phyloP scores from a whole-genome alignment of 2,329 filamentous ascomycete species.

The Teratosphaeria pseudoeucalypti region DNA sequence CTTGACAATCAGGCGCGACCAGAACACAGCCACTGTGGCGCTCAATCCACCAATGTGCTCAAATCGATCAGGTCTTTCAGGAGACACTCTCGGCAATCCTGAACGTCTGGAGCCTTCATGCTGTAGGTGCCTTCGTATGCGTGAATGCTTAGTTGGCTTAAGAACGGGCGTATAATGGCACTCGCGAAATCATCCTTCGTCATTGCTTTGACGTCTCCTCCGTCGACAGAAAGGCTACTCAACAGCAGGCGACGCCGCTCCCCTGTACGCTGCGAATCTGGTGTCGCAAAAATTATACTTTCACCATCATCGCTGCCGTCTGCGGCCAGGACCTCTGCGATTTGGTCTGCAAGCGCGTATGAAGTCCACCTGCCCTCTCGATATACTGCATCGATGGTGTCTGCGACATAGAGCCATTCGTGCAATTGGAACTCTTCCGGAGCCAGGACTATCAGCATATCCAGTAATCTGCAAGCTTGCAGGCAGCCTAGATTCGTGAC shows the following conservation, averaged over 20 bases:
- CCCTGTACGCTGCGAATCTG: not conserved
- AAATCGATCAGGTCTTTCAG: conserved; percentile 24
- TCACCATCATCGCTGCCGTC: conserved; percentile 20
- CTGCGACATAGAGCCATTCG: conserved; percentile 94
- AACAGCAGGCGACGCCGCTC: conserved; percentile 29
- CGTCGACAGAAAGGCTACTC: conserved; percentile 47
- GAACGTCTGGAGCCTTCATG: conserved; percentile 60
- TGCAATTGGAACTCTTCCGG: conserved; percentile 97
- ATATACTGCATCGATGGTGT: conserved; percentile 94
- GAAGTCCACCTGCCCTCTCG: conserved; percentile 59
- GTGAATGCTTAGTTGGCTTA: conserved; percentile 83
- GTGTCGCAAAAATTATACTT: not conserved
- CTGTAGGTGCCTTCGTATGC: conserved; percentile 89
- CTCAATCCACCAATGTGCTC: conserved; percentile 40
- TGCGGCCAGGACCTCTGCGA: conserved; percentile 58
- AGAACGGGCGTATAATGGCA: conserved; percentile 75
- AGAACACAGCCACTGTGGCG: not conserved
- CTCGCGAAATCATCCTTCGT: conserved; percentile 55
- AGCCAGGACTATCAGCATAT: conserved; percentile 72
- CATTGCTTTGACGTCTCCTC: conserved; percentile 43
- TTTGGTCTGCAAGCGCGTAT: conserved; percentile 70
- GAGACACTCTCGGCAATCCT: conserved; percentile 40
- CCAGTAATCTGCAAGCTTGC: conserved; percentile 88
- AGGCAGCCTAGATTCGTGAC: conserved; percentile 70
- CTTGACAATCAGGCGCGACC: not conserved